Base-by-base conservation (phyloP, 163 green algal genomes). In the Scenedesmus sp. region DNA sequence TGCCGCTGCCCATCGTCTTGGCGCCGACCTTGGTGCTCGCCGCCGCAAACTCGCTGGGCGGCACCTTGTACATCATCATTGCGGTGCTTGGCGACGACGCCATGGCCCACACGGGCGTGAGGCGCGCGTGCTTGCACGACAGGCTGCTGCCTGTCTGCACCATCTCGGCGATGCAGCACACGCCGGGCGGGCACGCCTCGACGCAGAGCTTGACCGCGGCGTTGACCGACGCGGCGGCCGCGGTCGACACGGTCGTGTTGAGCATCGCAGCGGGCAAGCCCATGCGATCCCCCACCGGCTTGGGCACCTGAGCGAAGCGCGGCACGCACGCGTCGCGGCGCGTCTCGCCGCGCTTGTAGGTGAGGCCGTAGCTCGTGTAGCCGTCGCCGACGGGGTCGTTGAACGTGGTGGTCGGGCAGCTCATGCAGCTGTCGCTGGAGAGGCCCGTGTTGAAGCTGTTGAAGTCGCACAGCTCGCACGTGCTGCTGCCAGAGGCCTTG, bases 11-110 rank as follows among this genome's bases (percentile, higher is more conserved):
- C 51, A 60, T 60, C n/a, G 51, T 60, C 51, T 60, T 60, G 51
- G 51, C 51, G 3, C 4, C 7, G n/a, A 34, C 31, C 6, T 58
- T 29, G 4, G 9, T 33, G 51, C 15, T 31, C n/a, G 51, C 51
- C 29, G 51, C 51, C 13, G 51, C 51, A 29, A 60, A 15, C 51
- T 60, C 51, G 14, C 51, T 60, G 51, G 51, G 51, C 10, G 51
- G 51, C 51, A 60, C n/a, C 14, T 60, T 60, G 51, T 60, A 60
- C n/a, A 34, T 34, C 51, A 60, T 60, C n/a, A n/a, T n/a, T 1
- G 51, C 14, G 4, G 15, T 24, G n/a, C n/a, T n/a, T n/a, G n/a
- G n/a, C n/a, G n/a, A n/a, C 29, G 9, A n/a, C n/a, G 51, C 18
- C n/a, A 1, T 33, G 15, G 51, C 11, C n/a, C 13, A n/a, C 15